Evolutionary conservation across 371 early-diverging fungal species (phyloP), one percentile per base, ranked within the genome.

Genomic region (Fennellomyces sp.): DNA sequence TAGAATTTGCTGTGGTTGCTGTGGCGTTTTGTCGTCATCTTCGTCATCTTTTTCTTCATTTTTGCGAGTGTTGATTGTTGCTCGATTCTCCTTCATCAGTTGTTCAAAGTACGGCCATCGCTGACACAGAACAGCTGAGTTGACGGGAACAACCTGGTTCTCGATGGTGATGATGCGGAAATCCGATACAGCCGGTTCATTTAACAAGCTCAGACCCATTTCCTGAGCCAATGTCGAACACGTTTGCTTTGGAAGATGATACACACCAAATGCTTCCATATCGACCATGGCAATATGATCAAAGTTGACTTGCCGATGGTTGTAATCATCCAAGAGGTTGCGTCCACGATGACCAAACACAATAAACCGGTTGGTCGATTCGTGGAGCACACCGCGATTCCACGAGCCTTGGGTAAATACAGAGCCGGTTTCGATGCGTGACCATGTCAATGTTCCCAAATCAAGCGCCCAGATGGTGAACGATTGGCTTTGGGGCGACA

Each of bases 301-400:
- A 66, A 86, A 91, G 62, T 86, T 87, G 54, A 85, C 73, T 36
- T 83, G 88, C 30, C 93, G 85, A 50, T 88, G 82, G 60, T 91
- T 87, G 66, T 93, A 93, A 68, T 93, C 93, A 23, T 88, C 86
- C 6, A 84, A 75, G 47, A 92, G 70, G 29, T 73, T 85, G 17
- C 93, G 81, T 15, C 79, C 76, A 29, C 80, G 79, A 62, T 93
- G 81, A 26, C 93, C 93, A 75, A 93, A 89, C 17, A 92, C 84
- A 10, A 90, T 59, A 60, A 85, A 86, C 25, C 84, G 79, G 48
- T 91, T 90, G n/a, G 80, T 73, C 17, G 65, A 64, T 29, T 82
- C 81, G 48, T 87, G 81, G 5, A 93, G 69, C 1, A 89, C 71
- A 17, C 87, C 88, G 39, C 87, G 78, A 69, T 91, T 92, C 92